Conservation (phyloP, 2,329 filamentous ascomycete species). For the Colletotrichum simmondsii region DNA sequence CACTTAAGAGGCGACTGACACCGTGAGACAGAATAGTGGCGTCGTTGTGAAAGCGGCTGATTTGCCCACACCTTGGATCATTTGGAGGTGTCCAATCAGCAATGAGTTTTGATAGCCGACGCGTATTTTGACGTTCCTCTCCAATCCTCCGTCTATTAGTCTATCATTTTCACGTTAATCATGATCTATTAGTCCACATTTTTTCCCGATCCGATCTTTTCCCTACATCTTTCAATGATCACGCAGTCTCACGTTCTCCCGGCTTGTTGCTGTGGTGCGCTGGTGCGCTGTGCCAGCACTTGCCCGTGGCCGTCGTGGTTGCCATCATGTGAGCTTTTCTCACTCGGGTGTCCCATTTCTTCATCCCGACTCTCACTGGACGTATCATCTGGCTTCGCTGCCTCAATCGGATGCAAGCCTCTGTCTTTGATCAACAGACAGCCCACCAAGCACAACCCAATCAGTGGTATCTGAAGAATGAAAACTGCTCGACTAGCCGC, state of each 20-base stretch:
- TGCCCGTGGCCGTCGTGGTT: neutral
- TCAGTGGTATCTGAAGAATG: conserved; percentile 64
- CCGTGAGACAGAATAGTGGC: no score
- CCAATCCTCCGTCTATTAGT: no score
- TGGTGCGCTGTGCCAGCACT: neutral
- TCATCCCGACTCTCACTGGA: conserved; percentile 19
- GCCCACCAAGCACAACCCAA: conserved; percentile 59
- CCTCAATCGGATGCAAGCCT: conserved; percentile 50
- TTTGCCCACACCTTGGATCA: no score
- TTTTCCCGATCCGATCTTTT: neutral
- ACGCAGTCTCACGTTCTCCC: neutral
- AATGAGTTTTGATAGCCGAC: no score
- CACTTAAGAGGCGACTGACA: no score
- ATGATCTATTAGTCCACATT: no score
- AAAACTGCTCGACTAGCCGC: conserved; percentile 66
- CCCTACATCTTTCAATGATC: no score
- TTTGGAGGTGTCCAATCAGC: no score
- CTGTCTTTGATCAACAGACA: conserved; percentile 63
- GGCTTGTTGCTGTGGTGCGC: neutral
- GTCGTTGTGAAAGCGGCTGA: no score
- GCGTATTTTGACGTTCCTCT: no score
- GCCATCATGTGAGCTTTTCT: neutral
- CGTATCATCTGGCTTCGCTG: neutral
- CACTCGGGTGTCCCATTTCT: neutral
- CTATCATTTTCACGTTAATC: no score